A percentile compares a stretch with the other conserved stretches of the same genome.
phyloP scores from a whole-genome alignment of 495 filamentous ascomycete species.

The Penicillium salamii region DNA sequence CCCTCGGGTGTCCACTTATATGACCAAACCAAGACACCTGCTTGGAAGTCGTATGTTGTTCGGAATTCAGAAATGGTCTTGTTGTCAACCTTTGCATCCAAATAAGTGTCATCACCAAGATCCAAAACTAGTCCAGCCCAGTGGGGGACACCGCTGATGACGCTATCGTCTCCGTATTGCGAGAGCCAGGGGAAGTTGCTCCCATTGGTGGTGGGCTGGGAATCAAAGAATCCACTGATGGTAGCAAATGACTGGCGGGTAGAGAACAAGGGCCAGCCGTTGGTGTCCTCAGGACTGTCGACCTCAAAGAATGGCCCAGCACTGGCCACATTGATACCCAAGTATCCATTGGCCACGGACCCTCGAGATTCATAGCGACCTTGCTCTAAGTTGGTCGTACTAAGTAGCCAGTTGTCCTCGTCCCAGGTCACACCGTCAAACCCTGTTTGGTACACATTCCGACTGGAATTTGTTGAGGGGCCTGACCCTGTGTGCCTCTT shows the following conservation, averaged over 20 bases:
- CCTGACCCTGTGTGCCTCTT: slow-evolving; percentile 11
- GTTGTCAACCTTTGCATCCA: slow-evolving; percentile 60
- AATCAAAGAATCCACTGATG: slow-evolving; percentile 70
- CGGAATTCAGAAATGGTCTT: slow-evolving; percentile 57
- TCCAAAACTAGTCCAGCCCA: slow-evolving; percentile 62
- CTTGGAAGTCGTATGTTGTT: slow-evolving; percentile 61
- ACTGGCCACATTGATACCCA: slow-evolving; percentile 60
- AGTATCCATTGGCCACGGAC: slow-evolving; percentile 62
- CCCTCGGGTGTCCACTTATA: slow-evolving; percentile 64
- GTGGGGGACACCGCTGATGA: slow-evolving; percentile 72
- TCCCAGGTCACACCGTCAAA: slow-evolving; percentile 60
- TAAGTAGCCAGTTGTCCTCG: slow-evolving; percentile 59
- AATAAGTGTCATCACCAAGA: slow-evolving; percentile 51
- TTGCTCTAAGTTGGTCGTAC: slow-evolving; percentile 52
- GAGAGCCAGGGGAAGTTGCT: slow-evolving; percentile 72
- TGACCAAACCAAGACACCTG: slow-evolving; percentile 60
- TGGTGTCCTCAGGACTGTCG: slow-evolving; percentile 51
- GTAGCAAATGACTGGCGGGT: slow-evolving; percentile 69
- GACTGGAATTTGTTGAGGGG: slow-evolving; percentile 12
- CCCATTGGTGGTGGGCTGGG: slow-evolving; percentile 57
- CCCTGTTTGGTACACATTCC: slow-evolving; percentile 42
- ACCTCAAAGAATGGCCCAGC: slow-evolving; percentile 69
- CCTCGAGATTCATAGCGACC: slow-evolving; percentile 63
- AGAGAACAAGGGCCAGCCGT: slow-evolving; percentile 73
- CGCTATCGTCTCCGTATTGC: slow-evolving; percentile 69